Evolutionary conservation across 2,329 filamentous ascomycete species (phyloP).

Genomic region (Cercospora zeae-maydis): DNA sequence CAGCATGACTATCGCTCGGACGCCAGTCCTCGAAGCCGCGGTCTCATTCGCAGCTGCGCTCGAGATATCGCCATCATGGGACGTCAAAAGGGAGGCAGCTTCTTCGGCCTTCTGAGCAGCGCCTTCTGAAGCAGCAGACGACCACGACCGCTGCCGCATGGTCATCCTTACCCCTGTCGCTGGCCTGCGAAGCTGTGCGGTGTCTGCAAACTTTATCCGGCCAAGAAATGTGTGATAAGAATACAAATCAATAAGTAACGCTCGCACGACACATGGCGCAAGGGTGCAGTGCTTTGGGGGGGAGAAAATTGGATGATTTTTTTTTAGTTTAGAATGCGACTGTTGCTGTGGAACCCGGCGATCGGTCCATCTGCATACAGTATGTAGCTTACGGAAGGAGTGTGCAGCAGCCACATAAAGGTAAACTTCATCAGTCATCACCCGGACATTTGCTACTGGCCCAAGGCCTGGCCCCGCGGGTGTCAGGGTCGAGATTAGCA

Average conservation of each 20-base stretch:
- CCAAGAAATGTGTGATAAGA: background rate
- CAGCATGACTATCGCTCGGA: conserved; percentile 11
- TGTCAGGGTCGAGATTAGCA: background rate
- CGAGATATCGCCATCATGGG: background rate
- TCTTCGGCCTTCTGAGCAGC: conserved; percentile 1
- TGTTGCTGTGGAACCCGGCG: background rate
- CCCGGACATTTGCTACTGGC: background rate
- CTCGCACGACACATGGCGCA: background rate
- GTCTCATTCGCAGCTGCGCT: background rate
- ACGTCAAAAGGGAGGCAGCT: background rate
- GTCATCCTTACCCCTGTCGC: conserved; percentile 5
- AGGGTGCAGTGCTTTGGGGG: background rate
- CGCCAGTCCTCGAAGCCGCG: conserved; percentile 1
- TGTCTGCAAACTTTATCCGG: background rate
- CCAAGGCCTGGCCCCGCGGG: background rate
- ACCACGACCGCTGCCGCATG: conserved; percentile 13
- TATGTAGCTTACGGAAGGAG: background rate
- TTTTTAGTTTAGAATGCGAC: background rate
- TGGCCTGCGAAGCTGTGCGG: background rate
- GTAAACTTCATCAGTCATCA: background rate
- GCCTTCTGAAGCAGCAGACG: conserved; percentile 11
- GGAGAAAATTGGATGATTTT: background rate
- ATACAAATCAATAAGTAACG: background rate
- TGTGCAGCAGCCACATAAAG: background rate
- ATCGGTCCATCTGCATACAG: background rate